A percentile compares a stretch with the other conserved stretches of the same genome.
Evolutionary conservation across 2,329 filamentous ascomycete genomes (phyloP).

Genomic region (Elsinoe necatrix): DNA sequence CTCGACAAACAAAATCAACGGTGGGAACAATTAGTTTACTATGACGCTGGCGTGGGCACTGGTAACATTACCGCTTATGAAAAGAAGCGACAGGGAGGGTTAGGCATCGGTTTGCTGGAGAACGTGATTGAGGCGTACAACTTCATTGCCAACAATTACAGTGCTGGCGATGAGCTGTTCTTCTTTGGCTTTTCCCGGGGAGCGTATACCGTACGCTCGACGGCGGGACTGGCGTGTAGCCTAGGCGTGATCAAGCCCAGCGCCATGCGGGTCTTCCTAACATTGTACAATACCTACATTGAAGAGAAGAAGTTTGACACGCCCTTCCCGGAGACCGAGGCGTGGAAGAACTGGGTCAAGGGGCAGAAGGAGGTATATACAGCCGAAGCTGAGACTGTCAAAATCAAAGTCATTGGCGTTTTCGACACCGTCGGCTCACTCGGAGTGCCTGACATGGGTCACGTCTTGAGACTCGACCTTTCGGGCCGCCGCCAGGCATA

Average conservation of each 20-base stretch:
- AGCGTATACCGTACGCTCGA: slow-evolving; percentile 29
- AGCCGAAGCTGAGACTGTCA: not conserved
- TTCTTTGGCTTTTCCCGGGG: slow-evolving; percentile 43
- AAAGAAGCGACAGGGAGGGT: not conserved
- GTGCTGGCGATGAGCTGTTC: slow-evolving; percentile 37
- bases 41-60: slow-evolving; percentile 1
- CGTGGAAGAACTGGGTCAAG: no score
- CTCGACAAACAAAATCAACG: not conserved
- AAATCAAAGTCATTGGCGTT: slow-evolving; percentile 36
- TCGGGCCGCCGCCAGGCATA: no score
- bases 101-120: not conserved
- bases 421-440: slow-evolving; percentile 35
- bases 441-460: no score
- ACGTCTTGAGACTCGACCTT: no score
- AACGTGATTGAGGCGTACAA: slow-evolving; percentile 6
- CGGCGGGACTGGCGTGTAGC: slow-evolving; percentile 16
- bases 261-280: not conserved
- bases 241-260: slow-evolving; percentile 14
- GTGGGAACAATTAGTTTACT: not conserved
- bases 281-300: not conserved
- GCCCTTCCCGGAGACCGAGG: not conserved
- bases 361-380: no score
- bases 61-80: not conserved
- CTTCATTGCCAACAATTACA: slow-evolving; percentile 6
- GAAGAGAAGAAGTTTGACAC: not conserved